Conservation (phyloP, 202 grass and related monocot genomes). For the Panicum hallii region DNA sequence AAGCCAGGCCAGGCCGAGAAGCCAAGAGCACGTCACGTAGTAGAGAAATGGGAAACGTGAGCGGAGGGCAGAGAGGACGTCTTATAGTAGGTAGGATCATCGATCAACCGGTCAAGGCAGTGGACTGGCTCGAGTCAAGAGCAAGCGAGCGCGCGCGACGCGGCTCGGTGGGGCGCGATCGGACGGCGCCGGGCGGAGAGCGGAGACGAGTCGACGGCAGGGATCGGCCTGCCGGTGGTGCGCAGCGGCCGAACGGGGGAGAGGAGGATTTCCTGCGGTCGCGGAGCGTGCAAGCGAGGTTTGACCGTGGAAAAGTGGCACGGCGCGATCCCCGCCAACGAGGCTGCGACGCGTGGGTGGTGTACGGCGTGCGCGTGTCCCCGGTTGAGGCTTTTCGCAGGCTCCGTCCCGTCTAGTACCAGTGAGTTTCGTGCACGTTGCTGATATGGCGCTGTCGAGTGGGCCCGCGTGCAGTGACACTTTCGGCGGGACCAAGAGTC, state of each 20-base stretch:
- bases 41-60: not conserved
- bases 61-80: slow-evolving; percentile 16
- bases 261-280: not conserved
- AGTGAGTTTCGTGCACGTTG: not conserved
- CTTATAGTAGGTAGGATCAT: slow-evolving; percentile 3
- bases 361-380: not conserved
- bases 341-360: not conserved
- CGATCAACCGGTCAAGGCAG: slow-evolving; percentile 5
- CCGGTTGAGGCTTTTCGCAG: not conserved
- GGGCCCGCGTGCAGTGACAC: not conserved
- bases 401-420: not conserved
- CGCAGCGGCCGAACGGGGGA: not conserved
- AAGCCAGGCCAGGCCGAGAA: not conserved
- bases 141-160: not conserved
- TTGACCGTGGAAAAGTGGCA: not conserved
- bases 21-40: too few relatives aligned
- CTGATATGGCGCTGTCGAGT: not conserved
- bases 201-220: not conserved
- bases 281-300: slow-evolving; percentile 24
- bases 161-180: not conserved
- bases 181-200: not conserved
- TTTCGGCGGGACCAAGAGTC: not conserved
- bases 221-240: slow-evolving; percentile 35
- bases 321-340: not conserved
- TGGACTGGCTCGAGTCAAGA: slow-evolving; percentile 23